Evolutionary conservation across 2,329 filamentous ascomycete genomes (phyloP), one percentile per base, ranked within the genome.

Genomic region (Colletotrichum eremochloae): DNA sequence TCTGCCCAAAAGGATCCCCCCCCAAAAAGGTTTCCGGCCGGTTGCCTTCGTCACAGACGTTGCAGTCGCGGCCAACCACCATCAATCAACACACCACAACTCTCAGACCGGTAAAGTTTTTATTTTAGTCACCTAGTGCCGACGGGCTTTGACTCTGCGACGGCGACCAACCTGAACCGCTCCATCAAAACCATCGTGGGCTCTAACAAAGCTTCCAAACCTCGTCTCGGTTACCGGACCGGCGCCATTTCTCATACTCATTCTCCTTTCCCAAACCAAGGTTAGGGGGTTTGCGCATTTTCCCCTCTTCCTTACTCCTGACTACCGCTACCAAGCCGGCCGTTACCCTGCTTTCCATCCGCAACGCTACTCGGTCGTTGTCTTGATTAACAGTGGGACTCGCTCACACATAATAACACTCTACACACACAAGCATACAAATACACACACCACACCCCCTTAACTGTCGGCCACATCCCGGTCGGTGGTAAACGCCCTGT

Each of bases 321-420:
- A 65, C 46, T 69, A 72, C 42, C 42, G 42, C 24, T 24, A 44
- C 60, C 60, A 60, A 53, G 38, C 29, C 38, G 24, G 33, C 52
- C 68, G 36, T 48, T 31, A 42, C 66, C 66, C 60, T 42, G 48
- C 46, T 50, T 29, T 42, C 55, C 55, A 52, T 55, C 57, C 46
- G 53, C 55, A 60, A 24, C 66, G 61, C 55, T 61, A 52, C 38
- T 62, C 66, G 53, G 60, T 65, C 55, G 53, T 44, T 56, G 60
- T 61, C 44, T 69, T 62, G 55, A 72, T 72, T 69, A 70, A 67
- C 46, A 64, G 69, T 64, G 66, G 66, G 60, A 72, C 61, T 53
- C 38, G 5, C 36, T 57, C 55, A 12, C 53, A 20, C 31, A n/a
- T 29, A 52, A 48, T 48, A 48, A 20, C 52, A 33, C 52, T 55